Base-by-base conservation (phyloP, 805 yeast genomes). In the Candida namnaoensis region DNA sequence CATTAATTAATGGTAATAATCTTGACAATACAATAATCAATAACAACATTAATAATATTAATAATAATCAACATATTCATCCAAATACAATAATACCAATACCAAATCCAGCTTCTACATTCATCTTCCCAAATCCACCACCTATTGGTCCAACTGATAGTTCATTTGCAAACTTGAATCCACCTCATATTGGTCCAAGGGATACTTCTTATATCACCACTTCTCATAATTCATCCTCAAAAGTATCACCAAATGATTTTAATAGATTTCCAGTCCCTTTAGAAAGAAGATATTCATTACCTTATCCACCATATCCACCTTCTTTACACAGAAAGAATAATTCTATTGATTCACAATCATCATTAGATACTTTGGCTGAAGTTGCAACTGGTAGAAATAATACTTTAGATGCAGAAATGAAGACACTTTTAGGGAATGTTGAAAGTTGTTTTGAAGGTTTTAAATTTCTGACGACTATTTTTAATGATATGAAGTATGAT, bases 311-410 rank as follows among this genome's bases (percentile, higher is more conserved):
- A 33, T 33, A 13, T n/a, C 35, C 35, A 15, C 14, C 14, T 6
- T 12, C n/a, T 7, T 13, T 9, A n/a, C 38, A 25, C 11, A 9
- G 37, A 24, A 49, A 48, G 38, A 44, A 39, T 12, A 54, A 50
- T 34, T 54, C 58, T 0, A 45, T 48, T 30, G 57, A 49, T 41
- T 52, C 53, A 1, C 54, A 54, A 34, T 41, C 46, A 0, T 54
- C 58, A 0, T 36, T 56, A 8, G 46, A 50, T 2, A 43, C 54
- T 2, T 36, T 56, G n/a, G 60, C 58, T 11, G 58, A 54, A 39
- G 48, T 56, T 36, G 57, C 56, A 3, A 48, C n/a, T n/a, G n/a
- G 48, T 8, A 39, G 39, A 2, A 35, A 36, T 7, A 38, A 34
- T 14, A 26, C 25, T 7, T 14, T 30, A 19, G 45, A 38, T 32